phyloP scores from a whole-genome alignment of 2,329 filamentous ascomycete species.

The Trichoderma sp. region DNA sequence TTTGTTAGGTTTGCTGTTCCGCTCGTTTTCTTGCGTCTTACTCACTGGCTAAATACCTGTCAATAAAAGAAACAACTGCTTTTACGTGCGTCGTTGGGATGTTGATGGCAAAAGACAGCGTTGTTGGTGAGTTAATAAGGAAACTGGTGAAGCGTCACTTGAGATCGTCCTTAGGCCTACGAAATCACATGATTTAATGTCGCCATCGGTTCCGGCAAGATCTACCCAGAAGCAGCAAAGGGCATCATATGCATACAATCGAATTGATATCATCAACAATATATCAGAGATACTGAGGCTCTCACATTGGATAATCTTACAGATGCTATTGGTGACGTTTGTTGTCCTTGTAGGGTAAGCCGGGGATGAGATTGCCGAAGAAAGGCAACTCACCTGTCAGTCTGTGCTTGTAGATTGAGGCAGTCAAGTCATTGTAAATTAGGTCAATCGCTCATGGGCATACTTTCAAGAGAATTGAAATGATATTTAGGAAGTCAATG shows the following conservation, averaged over 20 bases:
- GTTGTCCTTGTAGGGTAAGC: not conserved
- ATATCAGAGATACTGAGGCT: not conserved
- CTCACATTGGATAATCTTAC: not conserved
- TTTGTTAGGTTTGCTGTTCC: not conserved
- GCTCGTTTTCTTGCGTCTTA: not conserved
- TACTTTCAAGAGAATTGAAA: too few relatives aligned
- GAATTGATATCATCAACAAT: too few relatives aligned
- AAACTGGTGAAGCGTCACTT: not conserved
- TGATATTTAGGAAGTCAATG: too few relatives aligned
- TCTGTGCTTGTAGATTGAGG: too few relatives aligned
- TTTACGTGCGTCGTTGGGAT: too few relatives aligned
- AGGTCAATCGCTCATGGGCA: too few relatives aligned
- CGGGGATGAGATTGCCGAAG: too few relatives aligned
- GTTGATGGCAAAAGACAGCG: too few relatives aligned
- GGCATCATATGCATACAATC: not conserved
- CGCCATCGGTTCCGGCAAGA: not conserved
- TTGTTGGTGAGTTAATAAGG: not conserved
- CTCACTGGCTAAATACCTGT: too few relatives aligned
- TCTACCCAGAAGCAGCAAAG: not conserved
- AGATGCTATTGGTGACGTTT: not conserved
- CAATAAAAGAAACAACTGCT: too few relatives aligned
- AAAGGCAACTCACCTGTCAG: too few relatives aligned
- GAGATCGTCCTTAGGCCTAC: conserved; percentile 7
- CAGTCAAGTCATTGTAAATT: too few relatives aligned
- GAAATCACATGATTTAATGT: conserved; percentile 25